These are phyloP conservation scores for Aspergillus saccharolyticus DNA, from an alignment of 495 filamentous ascomycete species.

Conservation along the genomic window DNA sequence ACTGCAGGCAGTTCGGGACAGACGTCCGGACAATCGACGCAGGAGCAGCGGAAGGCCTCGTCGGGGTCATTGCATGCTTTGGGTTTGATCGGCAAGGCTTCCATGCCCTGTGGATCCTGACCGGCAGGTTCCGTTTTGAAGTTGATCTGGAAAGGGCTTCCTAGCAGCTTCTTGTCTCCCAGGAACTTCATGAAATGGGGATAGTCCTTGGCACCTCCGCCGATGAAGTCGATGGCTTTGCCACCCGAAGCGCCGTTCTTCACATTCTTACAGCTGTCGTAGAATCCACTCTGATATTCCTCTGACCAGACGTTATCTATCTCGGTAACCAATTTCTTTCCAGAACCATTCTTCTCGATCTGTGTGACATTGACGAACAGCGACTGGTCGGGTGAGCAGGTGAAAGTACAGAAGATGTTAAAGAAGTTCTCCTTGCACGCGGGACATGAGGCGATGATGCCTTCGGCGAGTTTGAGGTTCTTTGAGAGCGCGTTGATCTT, in stretches of 20 bases:
- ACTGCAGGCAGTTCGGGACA: slow-evolving; percentile 78
- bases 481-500: slow-evolving; percentile 71
- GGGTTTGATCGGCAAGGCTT: slow-evolving; percentile 56
- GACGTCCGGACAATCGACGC: slow-evolving; percentile 81
- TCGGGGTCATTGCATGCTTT: slow-evolving; percentile 88
- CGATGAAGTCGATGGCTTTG: slow-evolving; percentile 90
- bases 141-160: slow-evolving; percentile 96
- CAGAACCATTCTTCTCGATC: slow-evolving; percentile 56
- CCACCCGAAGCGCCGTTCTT: slow-evolving; percentile 93
- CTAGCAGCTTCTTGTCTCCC: slow-evolving; percentile 81
- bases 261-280: slow-evolving; percentile 95
- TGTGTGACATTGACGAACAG: slow-evolving; percentile 91
- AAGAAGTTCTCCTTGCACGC: slow-evolving; percentile 97
- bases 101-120: slow-evolving; percentile 56
- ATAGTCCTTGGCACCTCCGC: slow-evolving; percentile 90
- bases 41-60: slow-evolving; percentile 80
- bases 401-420: slow-evolving; percentile 96
- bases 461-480: slow-evolving; percentile 81
- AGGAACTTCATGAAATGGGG: slow-evolving; percentile 79
- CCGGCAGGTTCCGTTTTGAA: slow-evolving; percentile 59
- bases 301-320: slow-evolving; percentile 85
- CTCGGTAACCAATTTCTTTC: slow-evolving; percentile 75
- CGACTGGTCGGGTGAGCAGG: slow-evolving; percentile 93
- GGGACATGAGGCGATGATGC: slow-evolving; percentile 85
- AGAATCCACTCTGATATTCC: slow-evolving; percentile 84